phyloP scores from a whole-genome alignment of 163 green algal species.

The Chlorella variabilis region DNA sequence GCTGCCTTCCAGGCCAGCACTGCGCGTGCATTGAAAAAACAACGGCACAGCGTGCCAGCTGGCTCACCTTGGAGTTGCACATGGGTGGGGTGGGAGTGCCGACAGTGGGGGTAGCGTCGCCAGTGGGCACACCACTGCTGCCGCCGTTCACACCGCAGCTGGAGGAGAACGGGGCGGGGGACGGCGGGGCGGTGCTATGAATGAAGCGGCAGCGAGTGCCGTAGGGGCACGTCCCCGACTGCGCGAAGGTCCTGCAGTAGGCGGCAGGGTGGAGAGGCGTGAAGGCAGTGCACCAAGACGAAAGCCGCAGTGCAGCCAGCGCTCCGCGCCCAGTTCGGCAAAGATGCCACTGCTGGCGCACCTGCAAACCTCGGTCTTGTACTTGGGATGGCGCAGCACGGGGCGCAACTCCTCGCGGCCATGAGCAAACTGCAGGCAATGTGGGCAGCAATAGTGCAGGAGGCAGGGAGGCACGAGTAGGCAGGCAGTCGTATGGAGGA shows the following conservation, averaged over 20 bases:
- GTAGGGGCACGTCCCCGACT: constrained; percentile 89
- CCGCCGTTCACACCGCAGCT: too few relatives aligned
- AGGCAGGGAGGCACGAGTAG: neutral
- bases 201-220: constrained; percentile 93
- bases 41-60: too few relatives aligned
- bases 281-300: neutral
- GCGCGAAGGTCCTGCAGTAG: constrained; percentile 81
- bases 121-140: too few relatives aligned
- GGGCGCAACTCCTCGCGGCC: constrained; percentile 79
- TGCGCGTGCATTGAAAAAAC: too few relatives aligned
- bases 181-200: constrained; percentile 48
- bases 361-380: constrained; percentile 86
- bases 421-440: constrained; percentile 84
- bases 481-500: too few relatives aligned
- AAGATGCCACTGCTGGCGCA: neutral
- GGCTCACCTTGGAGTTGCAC: too few relatives aligned
- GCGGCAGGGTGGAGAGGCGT: neutral
- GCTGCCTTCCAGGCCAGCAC: too few relatives aligned
- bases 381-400: constrained; percentile 86
- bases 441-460: neutral
- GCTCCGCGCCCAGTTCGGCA: too few relatives aligned
- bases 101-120: too few relatives aligned
- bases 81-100: too few relatives aligned
- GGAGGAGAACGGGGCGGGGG: neutral
- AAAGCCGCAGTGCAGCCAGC: too few relatives aligned